Evolutionary conservation across 129 eudicot species (phyloP).

Genomic region (Flaveria ramosissima): DNA sequence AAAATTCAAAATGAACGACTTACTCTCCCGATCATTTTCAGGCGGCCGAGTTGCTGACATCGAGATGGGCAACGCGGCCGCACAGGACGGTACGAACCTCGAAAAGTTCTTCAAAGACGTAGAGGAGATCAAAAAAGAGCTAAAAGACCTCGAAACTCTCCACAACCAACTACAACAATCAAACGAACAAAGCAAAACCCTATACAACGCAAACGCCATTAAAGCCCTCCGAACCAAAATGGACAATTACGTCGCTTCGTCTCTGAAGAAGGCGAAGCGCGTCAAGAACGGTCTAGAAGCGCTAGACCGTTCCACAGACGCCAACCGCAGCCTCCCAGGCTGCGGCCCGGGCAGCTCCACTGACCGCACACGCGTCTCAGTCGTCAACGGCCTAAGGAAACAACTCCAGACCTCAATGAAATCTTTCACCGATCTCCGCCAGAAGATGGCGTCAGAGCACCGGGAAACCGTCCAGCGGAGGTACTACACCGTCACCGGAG

Average conservation of each 20-base stretch:
- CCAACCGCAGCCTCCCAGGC: constrained; percentile 56
- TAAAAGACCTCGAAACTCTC: constrained; percentile 51
- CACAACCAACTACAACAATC: constrained; percentile 51
- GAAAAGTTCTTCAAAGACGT: constrained; percentile 75
- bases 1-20: constrained; percentile 56
- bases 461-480: constrained; percentile 65
- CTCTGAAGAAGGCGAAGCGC: constrained; percentile 58
- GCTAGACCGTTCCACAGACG: constrained; percentile 55
- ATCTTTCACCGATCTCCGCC: constrained; percentile 48
- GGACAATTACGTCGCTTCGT: constrained; percentile 52
- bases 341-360: constrained; percentile 80
- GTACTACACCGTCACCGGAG: constrained; percentile 67
- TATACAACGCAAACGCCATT: constrained; percentile 59
- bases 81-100: constrained; percentile 45
- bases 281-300: constrained; percentile 60
- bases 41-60: constrained; percentile 41
- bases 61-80: constrained; percentile 40
- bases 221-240: constrained; percentile 48
- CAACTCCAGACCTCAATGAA: constrained; percentile 45
- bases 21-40: constrained; percentile 66
- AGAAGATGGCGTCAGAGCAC: constrained; percentile 56
- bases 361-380: constrained; percentile 65
- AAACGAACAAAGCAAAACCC: constrained; percentile 65
- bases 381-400: constrained; percentile 61
- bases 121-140: constrained; percentile 55